Base-by-base conservation (phyloP, 441 rosid genomes). In the Adansonia grandidieri region DNA sequence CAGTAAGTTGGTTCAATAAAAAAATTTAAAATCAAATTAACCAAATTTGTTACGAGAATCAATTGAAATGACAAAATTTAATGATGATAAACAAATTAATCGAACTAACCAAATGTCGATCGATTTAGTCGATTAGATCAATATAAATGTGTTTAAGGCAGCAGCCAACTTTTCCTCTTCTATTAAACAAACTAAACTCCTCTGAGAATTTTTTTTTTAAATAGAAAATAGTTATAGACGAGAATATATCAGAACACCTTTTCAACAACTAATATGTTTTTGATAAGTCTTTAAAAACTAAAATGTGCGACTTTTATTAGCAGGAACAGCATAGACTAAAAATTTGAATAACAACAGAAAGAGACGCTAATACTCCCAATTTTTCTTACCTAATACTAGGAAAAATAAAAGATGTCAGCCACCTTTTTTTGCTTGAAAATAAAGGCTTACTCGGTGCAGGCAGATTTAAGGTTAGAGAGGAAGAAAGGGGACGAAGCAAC, bases 191-290 rank as follows among this genome's bases (percentile, higher is more conserved):
- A 87, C 88, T 88, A 87, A 85, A 79, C 77, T 89, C 95, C 98
- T 94, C 97, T 95, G 91, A 95, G 97, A 88, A 81, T 51, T 81
- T 79, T 62, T 82, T 73, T 83, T 88, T 87, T 76, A 70, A 85
- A 73, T 62, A 80, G 73, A 77, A 84, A 76, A 86, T 73, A 85
- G 81, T 78, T 69, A 80, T 68, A 76, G 81, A 82, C 80, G 74
- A 84, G 84, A 77, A 82, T 77, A 87, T 91, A 92, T 93, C 97
- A 88, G 92, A 82, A 82, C 90, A 89, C 84, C 95, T 88, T 90
- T 91, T 80, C 87, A 89, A 90, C 81, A 77, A 89, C 92, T 79
- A 91, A 84, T 83, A 84, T 82, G 85, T 89, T 90, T 90, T 91
- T 76, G 92, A 82, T 82, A 28, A 89, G 91, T 95, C 94, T 86